Evolutionary conservation across 2,329 filamentous ascomycete genomes (phyloP), one percentile per base, ranked within the genome.

Genomic region (Calonectria hawksworthii): DNA sequence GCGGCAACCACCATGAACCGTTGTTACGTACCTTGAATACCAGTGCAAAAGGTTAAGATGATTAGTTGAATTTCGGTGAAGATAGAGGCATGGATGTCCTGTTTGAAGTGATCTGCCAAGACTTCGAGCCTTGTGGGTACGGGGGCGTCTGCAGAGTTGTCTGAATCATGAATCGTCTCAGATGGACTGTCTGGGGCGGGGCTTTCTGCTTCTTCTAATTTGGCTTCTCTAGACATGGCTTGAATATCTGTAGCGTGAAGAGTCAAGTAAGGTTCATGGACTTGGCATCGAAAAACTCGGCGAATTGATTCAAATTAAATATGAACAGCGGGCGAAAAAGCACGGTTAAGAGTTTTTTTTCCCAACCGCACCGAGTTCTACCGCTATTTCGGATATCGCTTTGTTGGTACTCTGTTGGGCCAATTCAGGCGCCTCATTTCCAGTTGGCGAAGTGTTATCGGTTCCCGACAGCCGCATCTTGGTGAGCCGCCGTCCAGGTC

Each of bases 311-410:
- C 3, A 18, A 61, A 28, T 38, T 41, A n/a, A 36, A 28, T 23
- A 61, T 9, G 34, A 61, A 28, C 34, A 41, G n/a, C 2, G 34
- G 34, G 56, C 34, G 13, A 61, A 56, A n/a, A 14, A 26, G 14
- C 21, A 36, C 26, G 23, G n/a, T 28, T 28, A 61, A 61, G 30
- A 26, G n/a, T 38, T 9, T 61, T 61, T 61, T 61, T 61, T 38
- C 36, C n/a, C n/a, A 61, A 28, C 34, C 6, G 56, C 14, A 16
- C n/a, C n/a, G 14, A 38, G 23, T 61, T 41, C 56, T 61, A 61
- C 56, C 56, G 56, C 56, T 61, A 26, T 18, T 61, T 61, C 56
- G 56, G 56, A 61, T 61, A 41, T 61, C 56, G 56, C 56, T 61
- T 14, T 18, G n/a, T 10, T 10, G 6, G 34, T 8, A 28, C 13